Conservation (phyloP, 192 early-diverging fungal genomes). For the Rhizophagus sp. region DNA sequence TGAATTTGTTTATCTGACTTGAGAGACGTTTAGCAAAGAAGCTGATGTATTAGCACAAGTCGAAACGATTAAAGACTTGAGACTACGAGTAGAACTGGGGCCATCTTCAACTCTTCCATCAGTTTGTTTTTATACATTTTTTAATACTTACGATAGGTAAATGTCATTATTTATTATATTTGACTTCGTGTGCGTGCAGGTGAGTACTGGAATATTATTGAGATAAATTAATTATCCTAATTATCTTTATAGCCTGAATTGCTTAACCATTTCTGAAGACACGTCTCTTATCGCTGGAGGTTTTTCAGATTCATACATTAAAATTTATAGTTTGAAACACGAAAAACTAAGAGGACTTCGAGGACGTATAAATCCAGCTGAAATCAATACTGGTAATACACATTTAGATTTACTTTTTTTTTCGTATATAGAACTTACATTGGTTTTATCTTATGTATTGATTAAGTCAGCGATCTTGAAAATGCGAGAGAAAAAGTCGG, state of each 20-base stretch:
- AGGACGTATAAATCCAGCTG: slow-evolving; percentile 59
- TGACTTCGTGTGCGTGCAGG: no score
- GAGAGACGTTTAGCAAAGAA: slow-evolving; percentile 59
- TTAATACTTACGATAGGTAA: slow-evolving; percentile 82
- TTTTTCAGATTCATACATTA: slow-evolving; percentile 93
- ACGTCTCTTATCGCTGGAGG: slow-evolving; percentile 80
- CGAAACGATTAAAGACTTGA: slow-evolving; percentile 72
- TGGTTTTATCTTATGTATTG: not conserved
- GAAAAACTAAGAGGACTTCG: slow-evolving; percentile 68
- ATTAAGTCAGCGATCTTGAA: slow-evolving; percentile 60
- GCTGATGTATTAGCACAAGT: slow-evolving; percentile 79
- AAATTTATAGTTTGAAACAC: slow-evolving; percentile 87
- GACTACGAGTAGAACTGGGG: slow-evolving; percentile 71
- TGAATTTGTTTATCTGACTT: slow-evolving; percentile 43
- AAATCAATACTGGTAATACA: slow-evolving; percentile 41
- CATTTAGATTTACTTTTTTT: not conserved
- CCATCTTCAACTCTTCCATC: slow-evolving; percentile 72
- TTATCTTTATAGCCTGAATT: slow-evolving; percentile 66
- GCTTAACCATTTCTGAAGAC: slow-evolving; percentile 81
- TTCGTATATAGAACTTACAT: not conserved
- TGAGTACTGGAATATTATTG: no score
- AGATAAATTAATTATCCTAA: not conserved
- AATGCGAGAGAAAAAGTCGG: slow-evolving; percentile 60
- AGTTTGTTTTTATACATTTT: slow-evolving; percentile 93
- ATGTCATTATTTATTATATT: not conserved